Conservation (phyloP, 495 filamentous ascomycete species). For the Daldinia bambusicola region DNA sequence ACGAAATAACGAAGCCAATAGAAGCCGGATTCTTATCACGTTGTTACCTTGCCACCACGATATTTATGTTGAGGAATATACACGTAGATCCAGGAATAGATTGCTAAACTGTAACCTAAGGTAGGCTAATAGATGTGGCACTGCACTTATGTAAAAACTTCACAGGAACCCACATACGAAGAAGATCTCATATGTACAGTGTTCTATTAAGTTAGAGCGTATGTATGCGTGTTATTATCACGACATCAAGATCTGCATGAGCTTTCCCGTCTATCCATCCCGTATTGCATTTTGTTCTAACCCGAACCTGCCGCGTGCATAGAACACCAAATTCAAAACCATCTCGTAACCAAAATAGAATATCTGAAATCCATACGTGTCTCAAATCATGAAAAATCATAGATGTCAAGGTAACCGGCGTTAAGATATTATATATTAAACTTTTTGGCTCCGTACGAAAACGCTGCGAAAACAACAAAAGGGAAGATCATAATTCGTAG, state of each 20-base stretch:
- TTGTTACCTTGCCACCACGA: background rate
- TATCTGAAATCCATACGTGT: background rate
- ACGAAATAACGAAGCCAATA: slow-evolving; percentile 12
- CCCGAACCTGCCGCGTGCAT: background rate
- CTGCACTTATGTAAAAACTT: too few relatives aligned
- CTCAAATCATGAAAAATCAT: background rate
- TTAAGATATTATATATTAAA: slow-evolving; percentile 13
- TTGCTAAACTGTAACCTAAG: too few relatives aligned
- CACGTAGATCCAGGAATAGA: background rate
- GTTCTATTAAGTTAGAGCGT: background rate
- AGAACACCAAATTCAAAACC: background rate
- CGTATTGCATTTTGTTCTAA: background rate
- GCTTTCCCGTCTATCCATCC: too few relatives aligned
- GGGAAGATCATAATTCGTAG: slow-evolving; percentile 30
- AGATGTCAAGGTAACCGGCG: background rate
- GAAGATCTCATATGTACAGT: background rate
- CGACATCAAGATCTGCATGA: too few relatives aligned
- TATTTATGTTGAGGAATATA: background rate
- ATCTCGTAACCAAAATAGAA: too few relatives aligned
- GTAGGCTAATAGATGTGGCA: too few relatives aligned
- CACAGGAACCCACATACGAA: background rate
- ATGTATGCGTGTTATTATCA: too few relatives aligned
- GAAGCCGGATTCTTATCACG: slow-evolving; percentile 2
- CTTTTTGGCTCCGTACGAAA: slow-evolving; percentile 9
- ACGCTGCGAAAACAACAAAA: background rate